Percentiles rank a stretch among this genome's conserved stretches.
phyloP scores from a whole-genome alignment of 257 asterid species.

The Lycium ferocissimum region DNA sequence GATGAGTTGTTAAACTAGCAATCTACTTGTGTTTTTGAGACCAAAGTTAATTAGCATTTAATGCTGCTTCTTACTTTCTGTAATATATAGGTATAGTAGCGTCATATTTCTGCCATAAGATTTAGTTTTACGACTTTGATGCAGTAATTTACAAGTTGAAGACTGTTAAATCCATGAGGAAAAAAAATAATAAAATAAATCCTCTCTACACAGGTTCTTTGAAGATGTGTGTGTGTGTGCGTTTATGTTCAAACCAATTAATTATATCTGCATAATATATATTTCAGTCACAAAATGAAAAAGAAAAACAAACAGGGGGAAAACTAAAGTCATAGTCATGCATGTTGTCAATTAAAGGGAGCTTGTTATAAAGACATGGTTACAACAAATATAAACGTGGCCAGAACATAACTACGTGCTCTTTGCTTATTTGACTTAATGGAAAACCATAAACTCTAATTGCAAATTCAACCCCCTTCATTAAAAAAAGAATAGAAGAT shows the following conservation, averaged over 20 bases:
- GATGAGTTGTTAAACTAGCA: too few relatives aligned
- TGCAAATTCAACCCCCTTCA: not conserved
- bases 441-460: not conserved
- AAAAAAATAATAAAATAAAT: too few relatives aligned
- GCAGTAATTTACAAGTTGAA: too few relatives aligned
- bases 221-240: too few relatives aligned
- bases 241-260: not conserved
- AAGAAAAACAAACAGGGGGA: not conserved
- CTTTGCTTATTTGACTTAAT: slow-evolving; percentile 1
- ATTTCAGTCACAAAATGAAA: not conserved
- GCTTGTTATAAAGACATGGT: not conserved
- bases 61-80: too few relatives aligned
- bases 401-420: not conserved
- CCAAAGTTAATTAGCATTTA: too few relatives aligned
- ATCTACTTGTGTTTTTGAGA: too few relatives aligned
- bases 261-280: not conserved
- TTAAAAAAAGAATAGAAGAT: not conserved
- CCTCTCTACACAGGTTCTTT: too few relatives aligned
- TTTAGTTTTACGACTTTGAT: too few relatives aligned
- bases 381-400: slow-evolving; percentile 13
- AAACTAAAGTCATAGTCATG: not conserved
- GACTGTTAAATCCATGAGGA: too few relatives aligned
- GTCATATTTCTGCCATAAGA: too few relatives aligned
- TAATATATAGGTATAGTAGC: too few relatives aligned
- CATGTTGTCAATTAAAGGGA: not conserved